Evolutionary conservation across 2,329 filamentous ascomycete species (phyloP).

Genomic region (Myriangium duriaei): DNA sequence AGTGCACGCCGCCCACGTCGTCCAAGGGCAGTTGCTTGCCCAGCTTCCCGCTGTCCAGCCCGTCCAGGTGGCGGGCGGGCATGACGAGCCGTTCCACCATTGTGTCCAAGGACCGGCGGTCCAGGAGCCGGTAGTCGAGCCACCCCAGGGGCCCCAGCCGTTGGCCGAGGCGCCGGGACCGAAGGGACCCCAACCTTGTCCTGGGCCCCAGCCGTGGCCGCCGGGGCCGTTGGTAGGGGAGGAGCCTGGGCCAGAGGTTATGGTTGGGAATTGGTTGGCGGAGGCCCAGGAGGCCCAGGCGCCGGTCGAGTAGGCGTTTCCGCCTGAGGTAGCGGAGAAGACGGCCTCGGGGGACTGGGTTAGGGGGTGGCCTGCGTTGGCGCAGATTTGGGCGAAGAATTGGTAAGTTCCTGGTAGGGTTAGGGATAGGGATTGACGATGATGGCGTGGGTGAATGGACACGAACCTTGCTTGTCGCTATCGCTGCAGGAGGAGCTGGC

Average conservation of each 20-base stretch:
- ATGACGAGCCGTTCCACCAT: constrained; percentile 24
- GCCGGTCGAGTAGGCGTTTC: constrained; percentile 15
- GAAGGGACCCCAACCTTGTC: constrained; percentile 14
- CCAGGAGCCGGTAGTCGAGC: constrained; percentile 18
- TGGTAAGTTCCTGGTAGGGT: constrained; percentile 13
- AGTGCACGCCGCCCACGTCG: constrained; percentile 22
- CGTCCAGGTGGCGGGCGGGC: constrained; percentile 22
- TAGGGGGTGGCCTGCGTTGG: constrained; percentile 17
- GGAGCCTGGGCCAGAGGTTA: constrained; percentile 6
- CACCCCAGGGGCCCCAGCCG: constrained; percentile 24
- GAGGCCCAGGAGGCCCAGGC: constrained; percentile 21
- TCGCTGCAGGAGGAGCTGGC: constrained; percentile 14
- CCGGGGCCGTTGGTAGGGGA: no score
- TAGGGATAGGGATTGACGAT: neutral
- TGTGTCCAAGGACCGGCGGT: constrained; percentile 23
- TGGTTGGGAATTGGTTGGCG: constrained; percentile 15
- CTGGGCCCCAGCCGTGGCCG: constrained; percentile 13
- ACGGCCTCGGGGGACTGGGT: constrained; percentile 16
- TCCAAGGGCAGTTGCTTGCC: constrained; percentile 23
- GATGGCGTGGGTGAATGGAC: neutral
- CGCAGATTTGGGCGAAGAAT: constrained; percentile 19
- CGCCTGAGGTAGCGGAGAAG: constrained; percentile 14
- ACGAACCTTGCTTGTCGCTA: constrained; percentile 14
- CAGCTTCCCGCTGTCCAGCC: constrained; percentile 24
- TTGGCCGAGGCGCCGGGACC: constrained; percentile 12